Base-by-base conservation (phyloP, 164 flowering plant species). In the Aristolochia californica region DNA sequence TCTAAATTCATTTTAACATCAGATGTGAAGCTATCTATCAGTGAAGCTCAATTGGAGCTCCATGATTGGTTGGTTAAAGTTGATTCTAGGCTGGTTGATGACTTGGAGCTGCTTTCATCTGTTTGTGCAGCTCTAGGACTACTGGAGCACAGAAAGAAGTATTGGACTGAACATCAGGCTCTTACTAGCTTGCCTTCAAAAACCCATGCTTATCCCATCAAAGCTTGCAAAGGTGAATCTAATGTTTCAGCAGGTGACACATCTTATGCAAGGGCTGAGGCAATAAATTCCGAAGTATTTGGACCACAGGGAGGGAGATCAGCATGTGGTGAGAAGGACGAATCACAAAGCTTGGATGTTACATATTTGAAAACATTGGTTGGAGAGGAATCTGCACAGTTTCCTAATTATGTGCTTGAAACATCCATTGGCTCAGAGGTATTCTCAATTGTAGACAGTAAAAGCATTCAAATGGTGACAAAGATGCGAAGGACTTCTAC, bases 41-140 rank as follows among this genome's bases (percentile, higher is more conserved):
- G 90, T 59, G 72, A 83, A 71, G 95, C 95, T 55, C 80, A 74
- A 56, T 70, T 83, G 22, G 96, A 87, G 62, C 70, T 93, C 26
- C 91, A 83, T 66, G 72, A 78, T 63, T 93, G 99, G 99, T 48
- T 93, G 60, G 95, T 68, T 28, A 80, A 75, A 70, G 99, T 95
- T 57, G 90, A 93, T 43, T 75, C 91, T 4, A 93, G 97, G n/a
- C 83, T 81, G 54, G 95, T 87, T 60, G 96, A 93, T 61, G 95
- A 89, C 64, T 23, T 87, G 47, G 91, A 84, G 74, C 83, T 75
- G 72, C 90, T 89, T 71, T 96, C 97, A 26, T 93, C 82, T 78
- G 96, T 93, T 58, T 81, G 84, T 82, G 95, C 91, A 45, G 90
- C 99, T 62, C 62, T 84, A 71, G 87, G 84, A 48, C 91, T 81